phyloP scores from a whole-genome alignment of 2,329 filamentous ascomycete species.

The Aureobasidium lini region DNA sequence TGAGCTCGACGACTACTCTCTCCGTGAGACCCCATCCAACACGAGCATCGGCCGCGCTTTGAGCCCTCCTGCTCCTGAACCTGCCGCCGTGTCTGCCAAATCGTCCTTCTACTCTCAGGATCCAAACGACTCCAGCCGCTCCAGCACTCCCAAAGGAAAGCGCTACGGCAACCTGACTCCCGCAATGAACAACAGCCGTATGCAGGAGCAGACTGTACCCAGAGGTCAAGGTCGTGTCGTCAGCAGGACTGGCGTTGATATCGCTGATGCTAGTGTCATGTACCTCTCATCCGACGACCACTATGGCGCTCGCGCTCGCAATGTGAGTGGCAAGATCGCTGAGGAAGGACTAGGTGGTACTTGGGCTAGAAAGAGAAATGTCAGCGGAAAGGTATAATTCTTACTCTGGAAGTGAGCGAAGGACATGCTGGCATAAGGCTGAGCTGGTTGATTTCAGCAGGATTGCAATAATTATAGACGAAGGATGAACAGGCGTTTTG shows the following conservation, averaged over 20 bases:
- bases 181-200: conserved; percentile 38
- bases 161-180: conserved; percentile 42
- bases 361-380: conserved; percentile 31
- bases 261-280: conserved; percentile 31
- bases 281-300: conserved; percentile 22
- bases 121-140: conserved; percentile 13
- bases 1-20: conserved; percentile 15
- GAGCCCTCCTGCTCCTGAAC: conserved; percentile 17
- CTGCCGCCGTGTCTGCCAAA: conserved; percentile 20
- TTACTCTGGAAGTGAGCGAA: not conserved
- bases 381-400: conserved; percentile 26
- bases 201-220: conserved; percentile 17
- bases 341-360: conserved; percentile 57
- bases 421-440: not conserved
- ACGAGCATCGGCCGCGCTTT: conserved; percentile 23
- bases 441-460: not conserved
- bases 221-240: conserved; percentile 34
- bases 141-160: conserved; percentile 32
- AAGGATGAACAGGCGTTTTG: not conserved
- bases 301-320: conserved; percentile 39
- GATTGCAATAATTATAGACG: not conserved
- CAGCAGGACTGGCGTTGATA: conserved; percentile 41
- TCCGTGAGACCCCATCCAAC: conserved; percentile 11
- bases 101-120: conserved; percentile 29
- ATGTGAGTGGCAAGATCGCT: conserved; percentile 65